Conservation (phyloP, 305 asterid species). For the Solanum chacoense region DNA sequence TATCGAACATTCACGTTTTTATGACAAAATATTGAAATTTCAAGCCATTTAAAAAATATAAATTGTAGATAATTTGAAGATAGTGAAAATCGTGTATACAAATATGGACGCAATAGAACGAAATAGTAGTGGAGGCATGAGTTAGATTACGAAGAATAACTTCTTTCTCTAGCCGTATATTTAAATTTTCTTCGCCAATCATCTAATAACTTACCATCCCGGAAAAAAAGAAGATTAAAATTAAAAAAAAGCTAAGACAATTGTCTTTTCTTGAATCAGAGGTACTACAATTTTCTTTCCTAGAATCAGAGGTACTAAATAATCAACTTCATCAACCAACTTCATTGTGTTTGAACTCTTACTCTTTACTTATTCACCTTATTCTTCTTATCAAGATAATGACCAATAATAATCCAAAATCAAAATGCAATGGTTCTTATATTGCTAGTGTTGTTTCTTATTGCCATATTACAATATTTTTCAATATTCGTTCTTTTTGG, state of each 20-base stretch:
- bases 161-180: background rate
- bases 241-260: no score
- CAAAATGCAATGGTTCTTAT: background rate
- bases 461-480: background rate
- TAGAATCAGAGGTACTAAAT: background rate
- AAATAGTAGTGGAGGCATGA: no score
- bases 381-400: background rate
- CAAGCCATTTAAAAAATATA: background rate
- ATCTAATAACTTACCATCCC: background rate
- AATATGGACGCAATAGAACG: background rate
- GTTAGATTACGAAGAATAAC: background rate
- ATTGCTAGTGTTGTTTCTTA: background rate
- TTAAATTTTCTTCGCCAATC: background rate
- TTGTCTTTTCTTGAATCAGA: background rate
- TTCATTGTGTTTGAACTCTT: background rate
- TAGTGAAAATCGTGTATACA: no score
- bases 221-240: no score
- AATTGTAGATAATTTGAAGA: background rate
- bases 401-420: background rate
- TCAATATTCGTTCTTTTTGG: background rate
- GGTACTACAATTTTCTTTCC: background rate
- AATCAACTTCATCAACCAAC: background rate
- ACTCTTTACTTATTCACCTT: background rate
- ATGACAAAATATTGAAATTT: background rate
- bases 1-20: no score